Conservation (phyloP, 2,329 filamentous ascomycete genomes). For the Claviceps humidiphila region DNA sequence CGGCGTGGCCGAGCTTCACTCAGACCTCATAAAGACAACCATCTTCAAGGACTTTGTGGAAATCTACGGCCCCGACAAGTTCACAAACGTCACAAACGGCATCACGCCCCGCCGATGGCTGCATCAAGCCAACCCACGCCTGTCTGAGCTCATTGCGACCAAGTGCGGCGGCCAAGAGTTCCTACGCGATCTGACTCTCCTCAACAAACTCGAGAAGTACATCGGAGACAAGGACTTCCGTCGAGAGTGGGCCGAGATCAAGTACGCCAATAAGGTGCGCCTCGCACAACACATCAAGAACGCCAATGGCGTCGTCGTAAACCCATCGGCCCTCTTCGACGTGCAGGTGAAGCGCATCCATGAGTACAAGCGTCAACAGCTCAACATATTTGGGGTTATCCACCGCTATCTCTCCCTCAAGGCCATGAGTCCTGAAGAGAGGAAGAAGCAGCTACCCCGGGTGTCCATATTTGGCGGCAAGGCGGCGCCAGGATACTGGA, state of each 20-base stretch:
- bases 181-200: conserved; percentile 75
- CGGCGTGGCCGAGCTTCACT: conserved; percentile 93
- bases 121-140: conserved; percentile 87
- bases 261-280: conserved; percentile 87
- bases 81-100: conserved; percentile 96
- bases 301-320: conserved; percentile 66
- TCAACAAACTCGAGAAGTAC: conserved; percentile 76
- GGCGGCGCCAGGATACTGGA: conserved; percentile 97
- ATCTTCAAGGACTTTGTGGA: conserved; percentile 98
- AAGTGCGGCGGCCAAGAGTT: conserved; percentile 76
- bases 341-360: conserved; percentile 98
- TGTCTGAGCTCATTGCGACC: conserved; percentile 83
- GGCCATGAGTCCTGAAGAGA: conserved; percentile 66
- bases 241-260: conserved; percentile 92
- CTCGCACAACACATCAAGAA: conserved; percentile 85
- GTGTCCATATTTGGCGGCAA: conserved; percentile 97
- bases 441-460: conserved; percentile 73
- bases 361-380: conserved; percentile 97
- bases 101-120: conserved; percentile 94
- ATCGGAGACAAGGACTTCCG: conserved; percentile 82
- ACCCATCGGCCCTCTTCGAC: conserved; percentile 81
- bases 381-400: conserved; percentile 98
- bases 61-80: conserved; percentile 92
- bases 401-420: conserved; percentile 88
- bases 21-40: conserved; percentile 95